Evolutionary conservation across 2,329 filamentous ascomycete genomes (phyloP), one percentile per base, ranked within the genome.

Genomic region (Pleochaeta shiraiana): DNA sequence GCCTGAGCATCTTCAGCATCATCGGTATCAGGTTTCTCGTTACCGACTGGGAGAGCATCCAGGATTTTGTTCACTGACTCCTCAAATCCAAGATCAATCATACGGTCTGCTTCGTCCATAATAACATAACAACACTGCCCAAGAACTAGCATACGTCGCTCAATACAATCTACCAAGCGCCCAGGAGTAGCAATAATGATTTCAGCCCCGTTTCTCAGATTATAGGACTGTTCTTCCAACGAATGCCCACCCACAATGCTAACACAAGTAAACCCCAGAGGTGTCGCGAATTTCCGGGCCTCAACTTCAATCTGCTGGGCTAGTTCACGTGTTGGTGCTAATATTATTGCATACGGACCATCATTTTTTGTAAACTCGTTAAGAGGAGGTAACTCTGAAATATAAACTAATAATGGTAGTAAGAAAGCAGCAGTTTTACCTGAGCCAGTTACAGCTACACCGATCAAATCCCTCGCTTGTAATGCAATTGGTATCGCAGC

Each of bases 151-250:
- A 97, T 83, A 37, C 92, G 86, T 21, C 93, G 83, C 75, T 98
- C 93, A 70, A 98, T 93, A 75, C 91, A 97, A 77, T 98, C 93
- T 9, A 97, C 88, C 0, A 98, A 82, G 80, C 93, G 91, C 76
- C 93, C 93, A 0, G 93, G 93, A 0, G 93, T 98, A n/a, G 93
- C 93, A 69, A 98, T 95, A 71, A 98, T 88, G 69, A 98, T 97
- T 74, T 98, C 92, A 0, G 92, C 92, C 64, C 93, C 93, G 70
- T 96, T 89, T 37, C 91, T 84, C 67, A 97, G 80, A 66, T 88
- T 89, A 76, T 87, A 95, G 3, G 88, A 86, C 74, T 98, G 93
- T 73, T 96, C 91, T 74, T 97, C 93, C 55, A 97, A 81, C 0
- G 88, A 88, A 76, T 97, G 93, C 67, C 93, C 93, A 81, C 93